phyloP scores from a whole-genome alignment of 148 eudicot genomes.

The Bassia scoparia region DNA sequence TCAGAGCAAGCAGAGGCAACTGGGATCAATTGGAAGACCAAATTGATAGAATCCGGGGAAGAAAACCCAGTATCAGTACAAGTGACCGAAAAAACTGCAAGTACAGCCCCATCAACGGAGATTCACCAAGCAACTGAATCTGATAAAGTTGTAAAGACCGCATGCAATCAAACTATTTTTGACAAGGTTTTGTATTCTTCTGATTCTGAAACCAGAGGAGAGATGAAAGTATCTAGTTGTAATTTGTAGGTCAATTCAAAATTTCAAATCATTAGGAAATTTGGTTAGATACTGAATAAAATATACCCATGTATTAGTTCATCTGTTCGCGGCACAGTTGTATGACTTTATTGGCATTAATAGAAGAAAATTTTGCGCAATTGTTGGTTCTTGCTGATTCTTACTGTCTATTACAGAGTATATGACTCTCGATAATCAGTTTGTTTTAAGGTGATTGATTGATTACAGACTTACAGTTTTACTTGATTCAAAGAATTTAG shows the following conservation, averaged over 20 bases:
- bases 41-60: conserved; percentile 16
- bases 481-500: not conserved
- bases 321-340: conserved; percentile 4
- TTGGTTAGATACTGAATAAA: not conserved
- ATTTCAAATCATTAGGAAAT: not conserved
- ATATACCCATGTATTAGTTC: conserved; percentile 9
- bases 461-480: too few relatives aligned
- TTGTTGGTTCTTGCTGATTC: too few relatives aligned
- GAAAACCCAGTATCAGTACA: conserved; percentile 8
- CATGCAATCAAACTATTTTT: conserved; percentile 8
- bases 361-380: conserved; percentile 8
- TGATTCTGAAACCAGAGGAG: conserved; percentile 15
- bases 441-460: too few relatives aligned
- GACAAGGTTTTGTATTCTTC: conserved; percentile 22
- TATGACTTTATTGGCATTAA: not conserved
- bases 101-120: not conserved
- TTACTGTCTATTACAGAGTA: too few relatives aligned
- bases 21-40: conserved; percentile 48
- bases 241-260: conserved; percentile 4
- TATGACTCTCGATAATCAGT: too few relatives aligned
- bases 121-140: conserved; percentile 3
- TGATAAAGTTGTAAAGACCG: conserved; percentile 14
- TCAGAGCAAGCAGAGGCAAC: conserved; percentile 67
- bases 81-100: conserved; percentile 5
- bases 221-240: conserved; percentile 8